Base-by-base conservation (phyloP, 768 basidiomycete genomes). In the Dentipellis sp. region DNA sequence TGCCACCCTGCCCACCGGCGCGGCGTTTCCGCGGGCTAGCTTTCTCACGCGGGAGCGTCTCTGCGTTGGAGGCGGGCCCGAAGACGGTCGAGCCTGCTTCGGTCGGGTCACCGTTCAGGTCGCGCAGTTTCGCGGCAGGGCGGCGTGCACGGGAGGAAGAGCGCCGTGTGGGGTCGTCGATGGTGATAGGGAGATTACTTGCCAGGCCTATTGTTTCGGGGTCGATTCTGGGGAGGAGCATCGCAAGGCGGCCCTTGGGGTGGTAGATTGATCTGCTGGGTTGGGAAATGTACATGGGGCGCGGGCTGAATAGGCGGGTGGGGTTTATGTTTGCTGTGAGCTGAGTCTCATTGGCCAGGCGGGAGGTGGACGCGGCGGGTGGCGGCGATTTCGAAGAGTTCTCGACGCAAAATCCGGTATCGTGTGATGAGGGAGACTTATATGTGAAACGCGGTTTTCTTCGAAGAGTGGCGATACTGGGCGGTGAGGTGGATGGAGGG, bases 11-110 rank as follows among this genome's bases (percentile, higher is more conserved):
- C 47, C 58, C 60, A 3, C 42, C 53, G 49, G 36, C 52, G 10
- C 59, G 58, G 17, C 61, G 56, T 48, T 53, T 60, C 53, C 61
- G 61, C n/a, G 61, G 61, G 52, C 61, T 62, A 12, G 61, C 46
- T 36, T 60, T 60, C 37, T 62, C 61, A 10, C 49, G 29, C 11
- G 45, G 47, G 23, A 23, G 12, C 14, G 53, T 49, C 38, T 17
- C 48, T 16, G 42, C 42, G 42, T 50, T 38, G n/a, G 59, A 55
- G 7, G 42, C 42, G 38, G 54, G 52, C 37, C 52, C 38, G 14
- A 45, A 34, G 38, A 62, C 46, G n/a, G 60, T 55, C 16, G 53
- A 52, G 4, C 51, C 54, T 4, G 48, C 40, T 17, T 54, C 58
- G 23, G 51, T 52, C 10, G 42, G 54, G 19, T 56, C 56, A 22